Evolutionary conservation across 148 eudicot species (phyloP).

Genomic region (Fagopyrum homotropicum): DNA sequence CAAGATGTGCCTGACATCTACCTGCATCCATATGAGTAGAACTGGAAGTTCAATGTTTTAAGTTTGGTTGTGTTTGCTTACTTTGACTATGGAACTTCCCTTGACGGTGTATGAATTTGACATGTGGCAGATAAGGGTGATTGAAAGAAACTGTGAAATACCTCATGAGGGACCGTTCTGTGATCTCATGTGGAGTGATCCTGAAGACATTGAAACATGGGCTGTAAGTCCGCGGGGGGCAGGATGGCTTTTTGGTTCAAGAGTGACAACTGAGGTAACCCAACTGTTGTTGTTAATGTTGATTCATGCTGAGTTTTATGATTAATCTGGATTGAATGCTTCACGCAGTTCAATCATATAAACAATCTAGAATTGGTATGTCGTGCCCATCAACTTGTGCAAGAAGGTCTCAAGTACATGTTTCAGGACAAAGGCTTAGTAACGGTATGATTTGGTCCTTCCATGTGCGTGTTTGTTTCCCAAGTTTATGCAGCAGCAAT

Average conservation of each 20-base stretch:
- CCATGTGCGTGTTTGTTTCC: constrained; percentile 9
- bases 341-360: constrained; percentile 86
- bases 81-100: neutral
- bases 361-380: constrained; percentile 97
- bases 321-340: neutral
- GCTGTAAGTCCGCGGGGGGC: constrained; percentile 99
- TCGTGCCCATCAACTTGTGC: constrained; percentile 99
- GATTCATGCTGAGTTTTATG: neutral
- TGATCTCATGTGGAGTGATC: constrained; percentile 99
- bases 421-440: constrained; percentile 99
- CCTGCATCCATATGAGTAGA: too few species aligned
- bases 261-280: constrained; percentile 93
- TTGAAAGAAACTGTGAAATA: constrained; percentile 93
- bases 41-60: neutral
- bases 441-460: constrained; percentile 49
- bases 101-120: neutral
- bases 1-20: neutral
- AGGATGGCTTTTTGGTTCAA: constrained; percentile 99
- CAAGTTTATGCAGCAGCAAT: neutral
- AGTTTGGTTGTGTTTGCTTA: neutral
- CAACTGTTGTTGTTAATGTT: neutral
- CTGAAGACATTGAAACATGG: constrained; percentile 99
- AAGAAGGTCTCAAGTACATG: constrained; percentile 99
- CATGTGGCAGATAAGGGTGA: constrained; percentile 66
- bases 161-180: constrained; percentile 99